phyloP scores from a whole-genome alignment of 2,329 filamentous ascomycete genomes.

The Scolecobasidium constrictum region DNA sequence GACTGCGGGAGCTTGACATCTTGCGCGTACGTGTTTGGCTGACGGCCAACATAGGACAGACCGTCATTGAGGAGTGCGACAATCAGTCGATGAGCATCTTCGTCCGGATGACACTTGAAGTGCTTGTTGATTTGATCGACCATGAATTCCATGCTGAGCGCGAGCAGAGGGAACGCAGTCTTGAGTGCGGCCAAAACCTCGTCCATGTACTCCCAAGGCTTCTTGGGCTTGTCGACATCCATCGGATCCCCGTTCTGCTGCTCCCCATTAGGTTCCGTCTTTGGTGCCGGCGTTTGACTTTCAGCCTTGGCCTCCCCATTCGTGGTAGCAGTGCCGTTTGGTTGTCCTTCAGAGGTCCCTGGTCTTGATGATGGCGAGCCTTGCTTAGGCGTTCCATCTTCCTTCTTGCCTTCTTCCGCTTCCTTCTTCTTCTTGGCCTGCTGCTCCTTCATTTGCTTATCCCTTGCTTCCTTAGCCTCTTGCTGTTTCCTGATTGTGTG shows the following conservation, averaged over 20 bases:
- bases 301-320: constrained; percentile 44
- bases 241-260: constrained; percentile 20
- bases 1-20: constrained; percentile 82
- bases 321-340: constrained; percentile 24
- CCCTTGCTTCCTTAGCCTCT: constrained; percentile 46
- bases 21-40: constrained; percentile 75
- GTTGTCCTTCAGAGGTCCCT: constrained; percentile 26
- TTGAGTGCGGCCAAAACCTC: constrained; percentile 93
- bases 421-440: constrained; percentile 49
- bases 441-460: constrained; percentile 38
- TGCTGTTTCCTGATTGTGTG: constrained; percentile 81
- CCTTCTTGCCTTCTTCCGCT: constrained; percentile 36
- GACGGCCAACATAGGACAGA: constrained; percentile 80
- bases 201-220: constrained; percentile 92
- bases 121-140: constrained; percentile 98
- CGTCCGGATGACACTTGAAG: constrained; percentile 97
- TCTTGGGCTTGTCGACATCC: constrained; percentile 40
- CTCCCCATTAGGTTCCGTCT: constrained; percentile 21
- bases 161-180: constrained; percentile 90
- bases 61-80: constrained; percentile 96
- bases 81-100: constrained; percentile 94
- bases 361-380: constrained; percentile 17
- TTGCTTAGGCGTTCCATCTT: constrained; percentile 22
- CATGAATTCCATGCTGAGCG: constrained; percentile 98
- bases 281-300: constrained; percentile 19